Evolutionary conservation across 805 yeast species (phyloP).

Genomic region (Citeromyces matritensis): DNA sequence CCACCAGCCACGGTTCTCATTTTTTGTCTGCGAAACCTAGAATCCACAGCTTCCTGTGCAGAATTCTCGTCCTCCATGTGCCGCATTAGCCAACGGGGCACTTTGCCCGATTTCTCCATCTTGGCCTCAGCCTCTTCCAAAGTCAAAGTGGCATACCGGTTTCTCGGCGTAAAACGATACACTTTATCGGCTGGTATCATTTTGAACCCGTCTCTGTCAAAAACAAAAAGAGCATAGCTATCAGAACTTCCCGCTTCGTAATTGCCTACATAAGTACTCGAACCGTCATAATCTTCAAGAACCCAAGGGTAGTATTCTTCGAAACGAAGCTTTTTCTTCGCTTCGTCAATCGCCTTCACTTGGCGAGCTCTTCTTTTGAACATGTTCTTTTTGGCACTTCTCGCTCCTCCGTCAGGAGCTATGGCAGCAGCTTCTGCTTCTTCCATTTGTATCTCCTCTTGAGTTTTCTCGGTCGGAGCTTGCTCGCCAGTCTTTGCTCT

Average conservation of each 20-base stretch:
- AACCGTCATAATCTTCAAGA: slow-evolving; percentile 89
- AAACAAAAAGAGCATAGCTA: slow-evolving; percentile 70
- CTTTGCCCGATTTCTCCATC: slow-evolving; percentile 64
- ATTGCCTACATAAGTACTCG: slow-evolving; percentile 88
- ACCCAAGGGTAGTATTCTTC: slow-evolving; percentile 99
- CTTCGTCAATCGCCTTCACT: slow-evolving; percentile 66
- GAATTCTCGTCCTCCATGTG: slow-evolving; percentile 54
- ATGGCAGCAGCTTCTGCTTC: slow-evolving; percentile 47
- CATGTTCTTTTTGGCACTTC: slow-evolving; percentile 41
- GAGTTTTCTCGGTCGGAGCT: slow-evolving; percentile 15
- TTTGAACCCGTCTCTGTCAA: slow-evolving; percentile 79
- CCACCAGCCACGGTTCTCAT: slow-evolving; percentile 22
- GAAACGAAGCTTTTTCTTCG: slow-evolving; percentile 70
- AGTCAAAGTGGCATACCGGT: slow-evolving; percentile 84
- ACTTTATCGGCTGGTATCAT: slow-evolving; percentile 93
- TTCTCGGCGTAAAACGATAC: slow-evolving; percentile 85
- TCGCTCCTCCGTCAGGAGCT: slow-evolving; percentile 88
- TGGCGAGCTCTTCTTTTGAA: slow-evolving; percentile 77
- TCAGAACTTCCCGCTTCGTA: slow-evolving; percentile 87
- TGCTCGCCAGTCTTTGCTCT: slow-evolving; percentile 20
- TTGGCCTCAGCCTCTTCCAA: slow-evolving; percentile 93
- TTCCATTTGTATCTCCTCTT: slow-evolving; percentile 15
- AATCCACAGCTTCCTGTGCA: slow-evolving; percentile 21
- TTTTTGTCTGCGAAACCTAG: slow-evolving; percentile 20
- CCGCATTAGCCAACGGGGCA: slow-evolving; percentile 93